These are phyloP conservation scores for Boletus rufocinnamomeus DNA, from an alignment of 768 basidiomycete genomes.

Conservation along the genomic window DNA sequence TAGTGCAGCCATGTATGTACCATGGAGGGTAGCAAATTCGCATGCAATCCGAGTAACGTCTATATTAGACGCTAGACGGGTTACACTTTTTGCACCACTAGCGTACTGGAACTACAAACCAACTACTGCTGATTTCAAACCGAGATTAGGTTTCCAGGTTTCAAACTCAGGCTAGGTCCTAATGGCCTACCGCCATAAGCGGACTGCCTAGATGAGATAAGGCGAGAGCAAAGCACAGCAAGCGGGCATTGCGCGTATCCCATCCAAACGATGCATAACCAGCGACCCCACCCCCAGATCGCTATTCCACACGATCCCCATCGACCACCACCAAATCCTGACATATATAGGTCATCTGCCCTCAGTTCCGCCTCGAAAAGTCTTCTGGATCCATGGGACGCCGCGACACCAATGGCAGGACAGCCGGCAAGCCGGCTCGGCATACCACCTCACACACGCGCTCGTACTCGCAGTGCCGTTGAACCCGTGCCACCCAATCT, in stretches of 20 bases:
- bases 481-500: slow-evolving; percentile 33
- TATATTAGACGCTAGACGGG: too few species aligned
- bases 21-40: slow-evolving; percentile 15
- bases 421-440: slow-evolving; percentile 24
- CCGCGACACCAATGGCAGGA: slow-evolving; percentile 29
- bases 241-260: background rate
- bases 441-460: slow-evolving; percentile 31
- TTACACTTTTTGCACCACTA: too few species aligned
- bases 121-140: too few species aligned
- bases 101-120: too few species aligned
- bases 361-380: slow-evolving; percentile 23
- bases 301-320: slow-evolving; percentile 40
- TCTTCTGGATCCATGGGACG: slow-evolving; percentile 39
- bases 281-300: slow-evolving; percentile 39
- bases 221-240: background rate
- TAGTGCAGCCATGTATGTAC: slow-evolving; percentile 10
- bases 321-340: slow-evolving; percentile 34
- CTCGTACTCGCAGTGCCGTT: slow-evolving; percentile 43
- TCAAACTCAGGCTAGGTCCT: too few species aligned
- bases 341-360: slow-evolving; percentile 34
- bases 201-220: slow-evolving; percentile 27
- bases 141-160: too few species aligned
- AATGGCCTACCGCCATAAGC: too few species aligned
- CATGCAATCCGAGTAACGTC: slow-evolving; percentile 18
- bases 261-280: slow-evolving; percentile 25